Percentiles rank a stretch among this genome's conserved stretches.
Conservation (phyloP, 805 yeast genomes). For the Suhomyces sp. region DNA sequence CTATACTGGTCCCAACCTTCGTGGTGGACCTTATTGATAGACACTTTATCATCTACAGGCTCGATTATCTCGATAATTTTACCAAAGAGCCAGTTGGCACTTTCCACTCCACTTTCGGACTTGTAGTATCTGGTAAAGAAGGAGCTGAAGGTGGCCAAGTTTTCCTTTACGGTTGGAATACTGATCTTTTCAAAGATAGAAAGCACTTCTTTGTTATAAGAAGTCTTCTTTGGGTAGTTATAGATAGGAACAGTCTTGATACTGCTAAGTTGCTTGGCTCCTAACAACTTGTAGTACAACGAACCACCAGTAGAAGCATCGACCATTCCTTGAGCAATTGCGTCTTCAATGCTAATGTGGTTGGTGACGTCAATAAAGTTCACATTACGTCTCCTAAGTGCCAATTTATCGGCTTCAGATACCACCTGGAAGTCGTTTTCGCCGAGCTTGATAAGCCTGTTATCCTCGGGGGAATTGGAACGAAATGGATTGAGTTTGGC, state of each 20-base stretch:
- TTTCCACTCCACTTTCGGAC: constrained; percentile 63
- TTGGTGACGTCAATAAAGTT: constrained; percentile 66
- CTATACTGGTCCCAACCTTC: constrained; percentile 75
- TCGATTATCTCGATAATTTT: constrained; percentile 42
- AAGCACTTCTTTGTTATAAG: constrained; percentile 37
- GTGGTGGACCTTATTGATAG: constrained; percentile 55
- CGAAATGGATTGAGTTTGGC: neutral
- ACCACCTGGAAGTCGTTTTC: constrained; percentile 29
- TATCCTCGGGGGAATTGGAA: neutral
- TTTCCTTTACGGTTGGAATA: constrained; percentile 44
- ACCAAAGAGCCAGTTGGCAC: constrained; percentile 66
- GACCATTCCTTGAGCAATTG: constrained; percentile 19
- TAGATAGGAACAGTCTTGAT: constrained; percentile 27
- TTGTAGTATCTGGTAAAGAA: constrained; percentile 78
- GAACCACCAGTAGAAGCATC: neutral
- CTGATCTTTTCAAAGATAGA: constrained; percentile 45
- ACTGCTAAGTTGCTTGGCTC: neutral
- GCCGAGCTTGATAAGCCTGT: constrained; percentile 33
- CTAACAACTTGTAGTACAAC: constrained; percentile 2
- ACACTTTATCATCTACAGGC: constrained; percentile 23
- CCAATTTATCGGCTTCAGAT: constrained; percentile 36
- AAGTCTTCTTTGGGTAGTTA: constrained; percentile 50
- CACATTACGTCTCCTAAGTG: constrained; percentile 40
- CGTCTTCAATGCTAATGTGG: constrained; percentile 33
- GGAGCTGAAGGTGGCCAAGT: constrained; percentile 61